Evolutionary conservation across 2,329 filamentous ascomycete genomes (phyloP).

Genomic region (Amauroascus niger): DNA sequence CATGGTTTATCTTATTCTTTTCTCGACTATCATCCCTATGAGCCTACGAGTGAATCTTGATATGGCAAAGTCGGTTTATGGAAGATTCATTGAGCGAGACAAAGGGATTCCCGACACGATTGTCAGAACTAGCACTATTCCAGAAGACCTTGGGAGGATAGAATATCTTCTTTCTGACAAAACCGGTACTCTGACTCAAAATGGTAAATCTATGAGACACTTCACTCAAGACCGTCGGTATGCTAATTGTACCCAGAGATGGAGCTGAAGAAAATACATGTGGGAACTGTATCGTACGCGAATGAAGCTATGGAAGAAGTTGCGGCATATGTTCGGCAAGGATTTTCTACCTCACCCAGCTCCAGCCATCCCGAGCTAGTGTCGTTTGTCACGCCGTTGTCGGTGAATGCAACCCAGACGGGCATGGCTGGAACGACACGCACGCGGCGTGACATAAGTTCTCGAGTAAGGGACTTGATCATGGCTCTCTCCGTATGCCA

Average conservation of each 20-base stretch:
- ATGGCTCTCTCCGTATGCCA: conserved; percentile 88
- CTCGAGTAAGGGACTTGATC: conserved; percentile 84
- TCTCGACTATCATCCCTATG: conserved; percentile 98
- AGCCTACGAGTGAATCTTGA: conserved; percentile 93
- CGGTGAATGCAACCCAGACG: conserved; percentile 54
- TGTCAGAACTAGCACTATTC: conserved; percentile 93
- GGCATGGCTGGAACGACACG: conserved; percentile 56
- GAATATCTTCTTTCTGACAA: conserved; percentile 96
- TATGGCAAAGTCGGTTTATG: conserved; percentile 93
- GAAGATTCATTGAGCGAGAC: conserved; percentile 88
- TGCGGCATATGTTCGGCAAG: conserved; percentile 70
- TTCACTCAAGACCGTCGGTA: conserved; percentile 1
- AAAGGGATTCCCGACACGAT: conserved; percentile 82
- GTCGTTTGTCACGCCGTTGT: conserved; percentile 64
- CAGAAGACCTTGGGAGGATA: conserved; percentile 87
- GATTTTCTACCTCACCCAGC: conserved; percentile 51
- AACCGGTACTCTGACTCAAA: conserved; percentile 94
- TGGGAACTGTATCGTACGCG: conserved; percentile 94
- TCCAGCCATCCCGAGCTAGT: conserved; percentile 39
- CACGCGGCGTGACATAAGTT: conserved; percentile 84
- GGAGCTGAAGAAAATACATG: conserved; percentile 98
- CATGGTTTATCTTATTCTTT: conserved; percentile 93
- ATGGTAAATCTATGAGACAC: conserved; percentile 43
- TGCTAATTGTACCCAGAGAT: conserved; percentile 50
- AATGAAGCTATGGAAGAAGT: conserved; percentile 99